Conservation (phyloP, 129 eudicot genomes). For the Flaveria bidentis region DNA sequence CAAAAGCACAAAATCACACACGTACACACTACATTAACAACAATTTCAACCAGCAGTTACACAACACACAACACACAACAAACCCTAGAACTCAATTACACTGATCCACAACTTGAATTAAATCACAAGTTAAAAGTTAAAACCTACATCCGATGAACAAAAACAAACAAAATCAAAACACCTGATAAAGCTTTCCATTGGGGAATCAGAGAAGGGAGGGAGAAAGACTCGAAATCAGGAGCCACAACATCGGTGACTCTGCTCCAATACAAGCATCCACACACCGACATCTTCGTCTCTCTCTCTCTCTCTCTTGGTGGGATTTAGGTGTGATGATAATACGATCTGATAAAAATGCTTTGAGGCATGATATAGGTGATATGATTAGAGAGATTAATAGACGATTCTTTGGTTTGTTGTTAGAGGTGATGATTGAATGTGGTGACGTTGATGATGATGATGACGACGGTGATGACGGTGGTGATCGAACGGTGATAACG, state of each 20-base stretch:
- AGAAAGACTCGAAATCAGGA: conserved; percentile 51
- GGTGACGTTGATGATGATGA: conserved; percentile 8
- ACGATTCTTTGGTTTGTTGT: neutral
- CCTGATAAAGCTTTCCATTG: conserved; percentile 74
- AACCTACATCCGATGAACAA: neutral
- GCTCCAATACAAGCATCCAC: conserved; percentile 59
- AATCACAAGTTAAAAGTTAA: too few relatives aligned
- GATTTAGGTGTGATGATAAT: conserved; percentile 10
- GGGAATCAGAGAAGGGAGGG: conserved; percentile 81
- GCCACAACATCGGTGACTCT: conserved; percentile 30
- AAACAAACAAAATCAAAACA: neutral
- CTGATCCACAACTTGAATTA: neutral
- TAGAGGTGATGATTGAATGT: neutral
- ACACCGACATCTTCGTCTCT: conserved; percentile 44
- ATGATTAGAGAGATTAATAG: neutral
- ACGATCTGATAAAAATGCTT: conserved; percentile 10
- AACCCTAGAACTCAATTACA: conserved; percentile 4
- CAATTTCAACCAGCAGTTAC: neutral
- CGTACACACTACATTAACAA: neutral
- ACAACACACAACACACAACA: neutral
- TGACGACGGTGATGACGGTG: neutral
- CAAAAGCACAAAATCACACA: conserved; percentile 3
- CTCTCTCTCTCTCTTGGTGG: conserved; percentile 2
- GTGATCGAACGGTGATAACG: neutral
- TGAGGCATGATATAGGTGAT: conserved; percentile 5